Conservation (phyloP, 257 asterid species). For the Solanum habrochaites region DNA sequence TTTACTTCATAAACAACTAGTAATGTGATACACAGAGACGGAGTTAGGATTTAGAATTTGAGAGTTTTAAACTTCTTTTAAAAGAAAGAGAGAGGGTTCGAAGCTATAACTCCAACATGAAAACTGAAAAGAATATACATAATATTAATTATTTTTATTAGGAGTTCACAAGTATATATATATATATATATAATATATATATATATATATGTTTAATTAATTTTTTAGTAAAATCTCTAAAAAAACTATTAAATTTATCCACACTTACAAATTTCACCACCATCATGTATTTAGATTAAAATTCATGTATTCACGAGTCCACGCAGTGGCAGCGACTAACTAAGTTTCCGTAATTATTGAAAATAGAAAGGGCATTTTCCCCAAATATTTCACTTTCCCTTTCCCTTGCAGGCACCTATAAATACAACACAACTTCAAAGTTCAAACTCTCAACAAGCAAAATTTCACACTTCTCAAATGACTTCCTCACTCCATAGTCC, state of each 20-base stretch:
- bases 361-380: neutral
- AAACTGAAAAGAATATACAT: too few species aligned
- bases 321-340: neutral
- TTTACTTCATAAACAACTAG: neutral
- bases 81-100: too few species aligned
- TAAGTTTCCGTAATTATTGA: neutral
- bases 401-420: neutral
- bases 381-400: neutral
- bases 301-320: neutral
- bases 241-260: too few species aligned
- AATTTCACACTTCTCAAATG: neutral
- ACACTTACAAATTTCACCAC: too few species aligned
- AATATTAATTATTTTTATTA: rapidly evolving
- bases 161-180: rapidly evolving
- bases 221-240: too few species aligned
- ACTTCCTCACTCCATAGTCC: neutral
- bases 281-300: neutral
- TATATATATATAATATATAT: too few species aligned
- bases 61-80: too few species aligned
- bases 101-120: rapidly evolving
- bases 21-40: too few species aligned
- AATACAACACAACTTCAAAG: neutral
- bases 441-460: neutral
- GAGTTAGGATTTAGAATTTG: too few species aligned
- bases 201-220: too few species aligned